phyloP scores from a whole-genome alignment of 805 yeast species.

The Wickerhamiella galacta region DNA sequence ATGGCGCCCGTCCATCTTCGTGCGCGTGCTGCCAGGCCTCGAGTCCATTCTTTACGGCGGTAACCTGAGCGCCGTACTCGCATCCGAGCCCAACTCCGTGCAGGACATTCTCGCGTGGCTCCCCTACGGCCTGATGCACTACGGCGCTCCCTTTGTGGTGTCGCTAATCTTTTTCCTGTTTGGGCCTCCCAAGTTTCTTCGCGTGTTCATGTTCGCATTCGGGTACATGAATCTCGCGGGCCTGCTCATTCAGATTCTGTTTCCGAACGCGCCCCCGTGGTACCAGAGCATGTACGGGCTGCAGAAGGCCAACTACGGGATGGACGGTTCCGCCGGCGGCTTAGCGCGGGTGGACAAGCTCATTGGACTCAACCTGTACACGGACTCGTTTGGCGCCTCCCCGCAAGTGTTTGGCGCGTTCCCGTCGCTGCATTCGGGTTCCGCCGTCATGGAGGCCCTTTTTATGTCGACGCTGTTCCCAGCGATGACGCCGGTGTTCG shows the following conservation, averaged over 20 bases:
- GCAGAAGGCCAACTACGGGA: constrained; percentile 75
- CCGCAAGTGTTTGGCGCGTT: constrained; percentile 89
- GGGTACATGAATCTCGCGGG: constrained; percentile 88
- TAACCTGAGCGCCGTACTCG: constrained; percentile 66
- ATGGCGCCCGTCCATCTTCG: constrained; percentile 78
- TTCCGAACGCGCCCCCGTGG: constrained; percentile 98
- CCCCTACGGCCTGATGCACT: constrained; percentile 86
- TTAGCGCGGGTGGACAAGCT: constrained; percentile 69
- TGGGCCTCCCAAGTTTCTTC: constrained; percentile 78
- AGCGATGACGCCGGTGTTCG: constrained; percentile 41
- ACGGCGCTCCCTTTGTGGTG: constrained; percentile 76
- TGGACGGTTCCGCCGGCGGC: constrained; percentile 95
- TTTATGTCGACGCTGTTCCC: constrained; percentile 79
- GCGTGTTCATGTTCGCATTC: constrained; percentile 80
- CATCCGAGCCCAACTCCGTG: constrained; percentile 45
- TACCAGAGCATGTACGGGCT: constrained; percentile 71
- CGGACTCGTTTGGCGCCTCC: constrained; percentile 64
- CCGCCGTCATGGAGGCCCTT: constrained; percentile 84
- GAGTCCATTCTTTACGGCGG: constrained; percentile 89
- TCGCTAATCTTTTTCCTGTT: constrained; percentile 64
- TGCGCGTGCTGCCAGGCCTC: constrained; percentile 74
- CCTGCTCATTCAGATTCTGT: constrained; percentile 61
- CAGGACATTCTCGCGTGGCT: constrained; percentile 85
- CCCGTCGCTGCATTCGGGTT: constrained; percentile 80
- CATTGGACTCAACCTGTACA: constrained; percentile 66